These are phyloP conservation scores for Panicum hallii DNA, from an alignment of 202 grass and related monocot genomes.

Conservation along the genomic window DNA sequence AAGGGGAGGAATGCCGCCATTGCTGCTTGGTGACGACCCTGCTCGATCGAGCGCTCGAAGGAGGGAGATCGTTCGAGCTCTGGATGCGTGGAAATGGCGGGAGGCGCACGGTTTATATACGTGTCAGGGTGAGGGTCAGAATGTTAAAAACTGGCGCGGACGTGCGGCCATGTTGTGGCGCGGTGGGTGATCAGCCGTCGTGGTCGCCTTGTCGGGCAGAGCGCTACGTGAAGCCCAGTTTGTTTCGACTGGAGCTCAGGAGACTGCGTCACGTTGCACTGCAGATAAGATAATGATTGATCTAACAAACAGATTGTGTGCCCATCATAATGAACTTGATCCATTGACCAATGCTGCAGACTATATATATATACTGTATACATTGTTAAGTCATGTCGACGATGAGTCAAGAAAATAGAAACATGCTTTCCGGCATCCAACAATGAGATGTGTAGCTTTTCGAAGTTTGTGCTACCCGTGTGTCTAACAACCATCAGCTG, in stretches of 20 bases:
- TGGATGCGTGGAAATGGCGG: constrained; percentile 24
- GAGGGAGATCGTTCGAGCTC: neutral
- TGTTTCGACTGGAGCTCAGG: neutral
- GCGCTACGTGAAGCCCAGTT: constrained; percentile 43
- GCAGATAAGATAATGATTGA: neutral
- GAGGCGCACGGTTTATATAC: constrained; percentile 22
- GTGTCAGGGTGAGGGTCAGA: neutral
- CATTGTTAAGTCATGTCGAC: neutral
- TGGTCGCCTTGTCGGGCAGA: constrained; percentile 23
- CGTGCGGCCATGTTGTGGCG: constrained; percentile 51
- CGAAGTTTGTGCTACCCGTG: neutral
- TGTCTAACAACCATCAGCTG: neutral
- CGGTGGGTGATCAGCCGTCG: neutral
- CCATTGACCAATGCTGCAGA: neutral
- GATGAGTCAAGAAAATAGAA: neutral
- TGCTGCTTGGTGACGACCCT: neutral
- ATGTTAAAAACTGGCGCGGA: constrained; percentile 14
- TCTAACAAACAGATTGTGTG: neutral
- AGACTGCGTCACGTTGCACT: neutral
- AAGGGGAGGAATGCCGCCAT: constrained; percentile 50
- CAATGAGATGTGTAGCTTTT: neutral
- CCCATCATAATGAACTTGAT: neutral
- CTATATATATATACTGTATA: no score
- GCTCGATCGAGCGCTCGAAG: neutral
- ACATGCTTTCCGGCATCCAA: neutral